Evolutionary conservation across 2,329 filamentous ascomycete species (phyloP).

Genomic region (Calycina marina): DNA sequence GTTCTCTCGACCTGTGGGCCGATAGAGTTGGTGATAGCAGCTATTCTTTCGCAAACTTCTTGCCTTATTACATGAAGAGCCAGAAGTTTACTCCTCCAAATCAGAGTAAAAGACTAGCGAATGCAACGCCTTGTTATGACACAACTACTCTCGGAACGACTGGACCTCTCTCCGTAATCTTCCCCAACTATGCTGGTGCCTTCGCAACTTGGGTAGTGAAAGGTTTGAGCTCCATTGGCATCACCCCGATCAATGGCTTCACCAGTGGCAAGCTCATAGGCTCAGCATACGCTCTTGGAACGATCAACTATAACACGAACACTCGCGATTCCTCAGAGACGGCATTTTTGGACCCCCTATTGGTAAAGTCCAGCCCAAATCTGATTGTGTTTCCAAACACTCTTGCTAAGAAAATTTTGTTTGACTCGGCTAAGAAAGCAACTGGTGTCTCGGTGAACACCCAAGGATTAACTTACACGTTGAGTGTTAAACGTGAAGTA

Average conservation of each 20-base stretch:
- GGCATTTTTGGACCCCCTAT: conserved; percentile 1
- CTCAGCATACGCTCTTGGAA: conserved; percentile 5
- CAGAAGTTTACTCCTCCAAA: conserved; percentile 22
- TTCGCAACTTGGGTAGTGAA: conserved; percentile 5
- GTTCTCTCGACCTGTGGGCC: conserved; percentile 29
- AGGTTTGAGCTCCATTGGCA: conserved; percentile 7
- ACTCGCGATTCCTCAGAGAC: conserved; percentile 7
- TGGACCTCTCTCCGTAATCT: conserved; percentile 28
- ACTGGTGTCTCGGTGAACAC: conserved; percentile 25
- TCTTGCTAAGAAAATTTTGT: not conserved
- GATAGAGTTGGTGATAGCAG: conserved; percentile 25
- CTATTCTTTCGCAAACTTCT: conserved; percentile 31
- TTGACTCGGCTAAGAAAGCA: conserved; percentile 21
- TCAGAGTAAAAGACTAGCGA: conserved; percentile 3
- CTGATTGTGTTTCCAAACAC: conserved; percentile 1
- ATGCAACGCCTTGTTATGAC: conserved; percentile 8
- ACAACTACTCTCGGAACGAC: conserved; percentile 19
- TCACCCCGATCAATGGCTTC: conserved; percentile 8
- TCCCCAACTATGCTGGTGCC: conserved; percentile 22
- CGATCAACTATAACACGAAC: conserved; percentile 6
- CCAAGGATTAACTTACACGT: conserved; percentile 6
- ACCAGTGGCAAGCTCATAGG: conserved; percentile 11
- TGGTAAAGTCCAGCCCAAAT: conserved; percentile 2
- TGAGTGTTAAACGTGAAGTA: conserved; percentile 13
- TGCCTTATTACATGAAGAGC: conserved; percentile 29